Percentiles rank a stretch among this genome's conserved stretches.
phyloP scores from a whole-genome alignment of 2,329 filamentous ascomycete species.

The Beauveria sp. region DNA sequence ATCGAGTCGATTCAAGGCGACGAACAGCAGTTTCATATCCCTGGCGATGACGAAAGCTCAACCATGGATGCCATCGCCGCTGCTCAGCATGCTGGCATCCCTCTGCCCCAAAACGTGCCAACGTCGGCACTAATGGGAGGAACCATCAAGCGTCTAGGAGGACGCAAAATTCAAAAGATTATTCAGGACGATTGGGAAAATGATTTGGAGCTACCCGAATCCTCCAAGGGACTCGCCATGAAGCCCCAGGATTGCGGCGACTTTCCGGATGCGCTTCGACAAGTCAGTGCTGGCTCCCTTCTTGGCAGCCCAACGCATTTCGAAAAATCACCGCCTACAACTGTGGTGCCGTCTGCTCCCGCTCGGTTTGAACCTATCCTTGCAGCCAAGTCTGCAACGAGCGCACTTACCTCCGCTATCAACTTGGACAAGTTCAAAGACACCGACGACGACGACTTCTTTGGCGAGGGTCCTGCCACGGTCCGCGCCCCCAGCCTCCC shows the following conservation, averaged over 20 bases:
- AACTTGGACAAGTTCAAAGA: slow-evolving; percentile 60
- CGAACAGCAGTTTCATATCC: slow-evolving; percentile 79
- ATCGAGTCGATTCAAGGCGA: slow-evolving; percentile 68
- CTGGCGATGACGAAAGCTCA: slow-evolving; percentile 76
- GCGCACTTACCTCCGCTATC: slow-evolving; percentile 36
- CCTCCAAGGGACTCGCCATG: slow-evolving; percentile 53
- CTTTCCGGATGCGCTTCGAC: slow-evolving; percentile 62
- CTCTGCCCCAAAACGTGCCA: slow-evolving; percentile 78
- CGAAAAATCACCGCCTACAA: slow-evolving; percentile 23
- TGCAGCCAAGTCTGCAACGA: slow-evolving; percentile 23
- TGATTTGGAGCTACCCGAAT: slow-evolving; percentile 62
- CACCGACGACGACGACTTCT: slow-evolving; percentile 54
- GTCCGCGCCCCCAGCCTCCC: slow-evolving; percentile 62
- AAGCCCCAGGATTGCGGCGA: slow-evolving; percentile 52
- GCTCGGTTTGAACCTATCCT: slow-evolving; percentile 15
- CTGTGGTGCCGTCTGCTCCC: slow-evolving; percentile 14
- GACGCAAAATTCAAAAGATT: slow-evolving; percentile 62
- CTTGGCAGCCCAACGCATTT: slow-evolving; percentile 45
- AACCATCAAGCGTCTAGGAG: slow-evolving; percentile 83
- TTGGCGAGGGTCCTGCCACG: slow-evolving; percentile 56
- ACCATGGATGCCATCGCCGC: slow-evolving; percentile 81
- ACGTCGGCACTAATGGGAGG: slow-evolving; percentile 85
- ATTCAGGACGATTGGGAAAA: slow-evolving; percentile 77
- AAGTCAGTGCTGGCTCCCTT: slow-evolving; percentile 52
- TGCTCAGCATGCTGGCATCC: slow-evolving; percentile 83